Evolutionary conservation across 2,329 filamentous ascomycete genomes (phyloP).

Genomic region (Colletotrichum theobromicola): DNA sequence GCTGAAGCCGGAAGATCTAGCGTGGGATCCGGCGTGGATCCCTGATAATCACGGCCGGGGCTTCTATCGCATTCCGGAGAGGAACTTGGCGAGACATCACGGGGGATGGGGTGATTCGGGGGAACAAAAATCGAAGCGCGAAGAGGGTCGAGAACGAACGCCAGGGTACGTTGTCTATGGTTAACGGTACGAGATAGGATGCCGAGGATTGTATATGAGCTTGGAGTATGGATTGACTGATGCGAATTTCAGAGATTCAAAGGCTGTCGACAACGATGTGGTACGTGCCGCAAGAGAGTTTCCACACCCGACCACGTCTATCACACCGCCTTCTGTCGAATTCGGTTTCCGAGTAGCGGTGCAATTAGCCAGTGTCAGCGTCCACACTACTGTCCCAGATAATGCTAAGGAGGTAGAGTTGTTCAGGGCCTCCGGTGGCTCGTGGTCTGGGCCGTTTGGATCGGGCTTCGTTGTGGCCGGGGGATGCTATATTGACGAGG

Average conservation of each 20-base stretch:
- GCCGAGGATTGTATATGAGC: background rate
- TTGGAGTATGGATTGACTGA: background rate
- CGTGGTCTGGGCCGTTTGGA: constrained; percentile 55
- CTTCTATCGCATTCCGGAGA: background rate
- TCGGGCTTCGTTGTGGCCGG: constrained; percentile 50
- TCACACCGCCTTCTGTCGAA: constrained; percentile 49
- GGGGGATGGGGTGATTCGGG: background rate
- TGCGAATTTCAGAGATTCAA: fast-evolving
- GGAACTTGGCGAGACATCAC: background rate
- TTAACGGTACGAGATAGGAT: background rate
- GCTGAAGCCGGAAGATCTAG: background rate
- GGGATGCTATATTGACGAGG: constrained; percentile 9
- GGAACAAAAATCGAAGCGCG: background rate
- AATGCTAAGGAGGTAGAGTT: constrained; percentile 40
- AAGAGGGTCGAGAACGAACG: background rate
- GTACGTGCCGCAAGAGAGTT: constrained; percentile 8
- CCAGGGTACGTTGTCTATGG: background rate
- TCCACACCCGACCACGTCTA: constrained; percentile 42
- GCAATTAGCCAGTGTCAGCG: background rate
- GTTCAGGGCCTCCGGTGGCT: constrained; percentile 49
- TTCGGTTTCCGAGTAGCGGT: constrained; percentile 56
- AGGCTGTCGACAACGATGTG: background rate
- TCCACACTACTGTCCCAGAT: background rate
- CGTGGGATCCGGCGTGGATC: background rate
- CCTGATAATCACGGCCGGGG: background rate